A percentile compares a stretch with the other conserved stretches of the same genome.
Conservation (phyloP, 202 grass and related monocot species). For the Zizania palustris region DNA sequence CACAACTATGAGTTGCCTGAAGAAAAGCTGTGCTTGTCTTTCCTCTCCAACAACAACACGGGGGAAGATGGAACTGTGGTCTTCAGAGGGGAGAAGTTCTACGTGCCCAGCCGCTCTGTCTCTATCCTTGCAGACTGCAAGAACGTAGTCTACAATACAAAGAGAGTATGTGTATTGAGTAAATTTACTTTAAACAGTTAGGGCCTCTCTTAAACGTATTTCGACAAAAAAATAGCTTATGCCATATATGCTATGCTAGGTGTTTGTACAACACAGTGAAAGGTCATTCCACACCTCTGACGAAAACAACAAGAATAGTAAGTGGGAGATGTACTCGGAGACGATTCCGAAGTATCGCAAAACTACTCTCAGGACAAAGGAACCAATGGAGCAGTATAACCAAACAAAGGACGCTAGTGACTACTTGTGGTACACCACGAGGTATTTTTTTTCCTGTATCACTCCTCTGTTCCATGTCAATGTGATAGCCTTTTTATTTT, state of each 20-base stretch:
- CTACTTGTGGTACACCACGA: slow-evolving; percentile 92
- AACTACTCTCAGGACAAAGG: slow-evolving; percentile 40
- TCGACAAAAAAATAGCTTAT: slow-evolving; percentile 30
- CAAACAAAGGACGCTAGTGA: slow-evolving; percentile 84
- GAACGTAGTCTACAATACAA: slow-evolving; percentile 78
- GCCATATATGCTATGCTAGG: slow-evolving; percentile 48
- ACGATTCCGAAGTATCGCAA: slow-evolving; percentile 42
- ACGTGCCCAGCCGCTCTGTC: slow-evolving; percentile 69
- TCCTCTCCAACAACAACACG: slow-evolving; percentile 75
- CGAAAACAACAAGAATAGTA: slow-evolving; percentile 47
- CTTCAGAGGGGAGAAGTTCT: slow-evolving; percentile 66
- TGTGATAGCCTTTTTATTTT: slow-evolving; percentile 1
- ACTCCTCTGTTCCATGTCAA: slow-evolving; percentile 20
- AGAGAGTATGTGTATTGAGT: slow-evolving; percentile 55
- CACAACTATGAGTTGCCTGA: slow-evolving; percentile 61
- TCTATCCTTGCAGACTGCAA: slow-evolving; percentile 87
- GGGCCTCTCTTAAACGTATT: neutral
- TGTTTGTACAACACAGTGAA: slow-evolving; percentile 83
- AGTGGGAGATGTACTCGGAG: slow-evolving; percentile 83
- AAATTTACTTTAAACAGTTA: slow-evolving; percentile 18
- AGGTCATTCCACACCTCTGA: slow-evolving; percentile 63
- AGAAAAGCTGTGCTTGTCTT: slow-evolving; percentile 71
- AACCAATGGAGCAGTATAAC: slow-evolving; percentile 78
- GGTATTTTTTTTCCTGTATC: slow-evolving; percentile 46
- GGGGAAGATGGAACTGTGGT: slow-evolving; percentile 63